Evolutionary conservation across 2,329 filamentous ascomycete genomes (phyloP).

Genomic region (Sporothrix pallida): DNA sequence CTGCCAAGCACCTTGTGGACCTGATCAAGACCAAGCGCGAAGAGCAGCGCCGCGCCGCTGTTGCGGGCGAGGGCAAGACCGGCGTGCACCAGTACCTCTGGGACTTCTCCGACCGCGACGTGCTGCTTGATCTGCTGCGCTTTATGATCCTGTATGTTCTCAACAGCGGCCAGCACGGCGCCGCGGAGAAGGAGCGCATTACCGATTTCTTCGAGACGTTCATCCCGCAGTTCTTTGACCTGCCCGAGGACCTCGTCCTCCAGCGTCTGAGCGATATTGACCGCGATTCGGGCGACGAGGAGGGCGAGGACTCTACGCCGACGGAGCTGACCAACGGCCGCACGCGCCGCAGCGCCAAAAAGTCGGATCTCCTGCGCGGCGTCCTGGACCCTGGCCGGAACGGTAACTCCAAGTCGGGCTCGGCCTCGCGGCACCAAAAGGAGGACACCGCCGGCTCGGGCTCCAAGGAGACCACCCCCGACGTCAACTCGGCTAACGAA

Average conservation of each 20-base stretch:
- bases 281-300: constrained; percentile 74
- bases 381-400: constrained; percentile 80
- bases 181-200: constrained; percentile 74
- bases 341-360: constrained; percentile 73
- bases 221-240: constrained; percentile 75
- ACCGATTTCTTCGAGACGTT: constrained; percentile 78
- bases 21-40: constrained; percentile 93
- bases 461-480: constrained; percentile 89
- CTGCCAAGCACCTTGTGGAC: constrained; percentile 86
- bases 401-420: constrained; percentile 62
- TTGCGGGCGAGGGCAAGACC: constrained; percentile 61
- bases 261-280: constrained; percentile 72
- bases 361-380: constrained; percentile 79
- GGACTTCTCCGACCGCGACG: constrained; percentile 72
- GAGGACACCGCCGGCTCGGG: constrained; percentile 78
- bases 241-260: constrained; percentile 71
- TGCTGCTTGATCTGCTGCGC: constrained; percentile 67
- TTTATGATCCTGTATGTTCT: constrained; percentile 69
- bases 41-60: constrained; percentile 73
- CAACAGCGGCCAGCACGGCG: constrained; percentile 72
- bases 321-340: constrained; percentile 73
- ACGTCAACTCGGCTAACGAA: constrained; percentile 76
- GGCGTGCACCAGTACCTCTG: constrained; percentile 73
- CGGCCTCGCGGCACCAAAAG: constrained; percentile 65
- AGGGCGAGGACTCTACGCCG: constrained; percentile 73